Percentiles rank a stretch among this genome's conserved stretches.
These are phyloP conservation scores for Magnolia officinalis DNA, from an alignment of 164 flowering plant genomes.

Conservation along the genomic window DNA sequence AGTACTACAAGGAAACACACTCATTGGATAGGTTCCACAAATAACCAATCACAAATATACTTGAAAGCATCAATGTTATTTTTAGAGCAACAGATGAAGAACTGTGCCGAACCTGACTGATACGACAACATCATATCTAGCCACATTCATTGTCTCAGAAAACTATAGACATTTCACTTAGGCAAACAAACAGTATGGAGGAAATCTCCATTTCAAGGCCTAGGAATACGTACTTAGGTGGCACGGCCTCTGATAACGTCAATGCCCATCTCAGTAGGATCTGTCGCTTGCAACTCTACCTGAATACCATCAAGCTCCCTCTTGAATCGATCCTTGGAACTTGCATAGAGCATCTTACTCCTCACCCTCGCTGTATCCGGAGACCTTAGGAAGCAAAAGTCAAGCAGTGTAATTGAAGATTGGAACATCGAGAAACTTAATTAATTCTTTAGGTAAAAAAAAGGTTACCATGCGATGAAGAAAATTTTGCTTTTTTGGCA, in stretches of 20 bases:
- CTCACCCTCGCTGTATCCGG: conserved; percentile 53
- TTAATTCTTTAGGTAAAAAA: not conserved
- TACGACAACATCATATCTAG: conserved; percentile 26
- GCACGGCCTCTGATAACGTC: conserved; percentile 55
- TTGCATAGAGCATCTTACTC: conserved; percentile 60
- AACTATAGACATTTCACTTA: conserved; percentile 42
- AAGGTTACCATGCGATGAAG: conserved; percentile 61
- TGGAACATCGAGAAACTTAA: not conserved
- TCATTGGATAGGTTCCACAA: conserved; percentile 24
- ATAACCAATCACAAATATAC: conserved; percentile 37
- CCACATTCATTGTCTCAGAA: conserved; percentile 40
- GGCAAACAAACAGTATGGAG: conserved; percentile 18
- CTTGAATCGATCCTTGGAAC: conserved; percentile 57
- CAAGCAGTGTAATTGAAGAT: not conserved
- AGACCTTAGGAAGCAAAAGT: conserved; percentile 28
- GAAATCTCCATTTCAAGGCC: conserved; percentile 14
- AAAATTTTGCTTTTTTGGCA: conserved; percentile 63
- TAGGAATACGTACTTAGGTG: conserved; percentile 19
- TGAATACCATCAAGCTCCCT: conserved; percentile 60
- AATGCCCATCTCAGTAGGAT: conserved; percentile 55
- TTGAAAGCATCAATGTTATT: conserved; percentile 23
- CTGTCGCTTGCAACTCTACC: conserved; percentile 57
- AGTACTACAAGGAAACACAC: conserved; percentile 22
- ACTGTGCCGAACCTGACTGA: conserved; percentile 24
- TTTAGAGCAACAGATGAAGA: conserved; percentile 20